These are phyloP conservation scores for Saxispiralis lemnorum DNA, from an alignment of 495 filamentous ascomycete species.

Conservation along the genomic window DNA sequence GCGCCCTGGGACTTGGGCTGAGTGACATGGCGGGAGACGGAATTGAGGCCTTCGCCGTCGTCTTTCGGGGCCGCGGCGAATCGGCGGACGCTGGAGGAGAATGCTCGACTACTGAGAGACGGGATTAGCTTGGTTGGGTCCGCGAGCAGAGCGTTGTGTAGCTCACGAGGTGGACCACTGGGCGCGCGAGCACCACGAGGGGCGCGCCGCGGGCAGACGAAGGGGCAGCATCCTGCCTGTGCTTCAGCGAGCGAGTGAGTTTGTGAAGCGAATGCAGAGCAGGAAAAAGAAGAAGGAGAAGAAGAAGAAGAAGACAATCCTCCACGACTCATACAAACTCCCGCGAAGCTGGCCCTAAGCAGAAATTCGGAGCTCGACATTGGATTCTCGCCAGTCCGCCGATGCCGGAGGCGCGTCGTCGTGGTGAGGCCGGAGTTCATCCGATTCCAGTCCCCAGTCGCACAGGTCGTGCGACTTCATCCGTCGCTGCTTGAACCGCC, in stretches of 20 bases:
- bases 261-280: too few relatives aligned
- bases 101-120: slow-evolving; percentile 9
- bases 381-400: not conserved
- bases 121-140: not conserved
- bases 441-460: too few relatives aligned
- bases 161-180: slow-evolving; percentile 5
- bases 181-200: slow-evolving; percentile 9
- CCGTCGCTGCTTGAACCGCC: too few relatives aligned
- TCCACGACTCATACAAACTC: too few relatives aligned
- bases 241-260: too few relatives aligned
- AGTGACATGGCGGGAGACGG: slow-evolving; percentile 65
- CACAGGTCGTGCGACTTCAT: too few relatives aligned
- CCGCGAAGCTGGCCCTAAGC: not conserved
- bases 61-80: slow-evolving; percentile 9
- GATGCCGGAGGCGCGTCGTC: too few relatives aligned
- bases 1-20: slow-evolving; percentile 95
- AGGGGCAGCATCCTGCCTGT: not conserved
- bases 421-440: too few relatives aligned
- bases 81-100: slow-evolving; percentile 5
- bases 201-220: slow-evolving; percentile 2
- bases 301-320: too few relatives aligned
- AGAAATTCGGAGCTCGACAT: not conserved
- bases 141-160: too few relatives aligned
- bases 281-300: too few relatives aligned
- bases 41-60: slow-evolving; percentile 41